Conservation (phyloP, 176 grass and related monocot genomes). For the Eragrostis curvula region DNA sequence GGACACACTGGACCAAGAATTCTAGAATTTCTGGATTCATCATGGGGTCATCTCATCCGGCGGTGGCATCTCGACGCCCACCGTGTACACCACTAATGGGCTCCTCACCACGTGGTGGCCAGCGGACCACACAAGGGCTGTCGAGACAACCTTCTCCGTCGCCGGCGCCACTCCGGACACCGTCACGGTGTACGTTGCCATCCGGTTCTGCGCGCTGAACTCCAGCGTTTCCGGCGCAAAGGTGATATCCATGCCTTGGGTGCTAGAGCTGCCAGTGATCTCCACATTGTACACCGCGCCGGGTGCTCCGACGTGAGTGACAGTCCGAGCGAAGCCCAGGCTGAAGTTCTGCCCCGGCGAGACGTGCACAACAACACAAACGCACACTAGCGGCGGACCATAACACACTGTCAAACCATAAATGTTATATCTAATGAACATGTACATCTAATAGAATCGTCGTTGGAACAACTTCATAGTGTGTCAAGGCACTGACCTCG, state of each 20-base stretch:
- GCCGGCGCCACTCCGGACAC: background rate
- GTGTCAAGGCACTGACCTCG: no score
- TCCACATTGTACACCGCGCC: constrained; percentile 21
- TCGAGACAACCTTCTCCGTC: constrained; percentile 13
- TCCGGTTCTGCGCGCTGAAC: constrained; percentile 25
- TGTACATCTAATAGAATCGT: no score
- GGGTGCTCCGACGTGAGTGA: constrained; percentile 62
- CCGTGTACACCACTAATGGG: constrained; percentile 26
- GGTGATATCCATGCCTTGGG: background rate
- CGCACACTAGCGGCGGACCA: no score
- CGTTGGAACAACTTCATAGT: no score
- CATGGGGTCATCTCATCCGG: no score
- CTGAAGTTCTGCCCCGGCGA: background rate
- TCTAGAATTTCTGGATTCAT: no score
- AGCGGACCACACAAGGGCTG: constrained; percentile 37
- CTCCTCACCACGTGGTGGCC: constrained; percentile 17
- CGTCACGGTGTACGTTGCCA: constrained; percentile 23
- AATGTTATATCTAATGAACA: no score
- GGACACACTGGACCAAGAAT: no score
- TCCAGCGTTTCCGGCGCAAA: constrained; percentile 25
- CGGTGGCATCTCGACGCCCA: background rate
- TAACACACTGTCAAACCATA: no score
- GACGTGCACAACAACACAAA: no score
- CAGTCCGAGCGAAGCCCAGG: constrained; percentile 33
- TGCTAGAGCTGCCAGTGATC: background rate